phyloP scores from a whole-genome alignment of 1,284 basidiomycete genomes.

The Schizophyllum commune region DNA sequence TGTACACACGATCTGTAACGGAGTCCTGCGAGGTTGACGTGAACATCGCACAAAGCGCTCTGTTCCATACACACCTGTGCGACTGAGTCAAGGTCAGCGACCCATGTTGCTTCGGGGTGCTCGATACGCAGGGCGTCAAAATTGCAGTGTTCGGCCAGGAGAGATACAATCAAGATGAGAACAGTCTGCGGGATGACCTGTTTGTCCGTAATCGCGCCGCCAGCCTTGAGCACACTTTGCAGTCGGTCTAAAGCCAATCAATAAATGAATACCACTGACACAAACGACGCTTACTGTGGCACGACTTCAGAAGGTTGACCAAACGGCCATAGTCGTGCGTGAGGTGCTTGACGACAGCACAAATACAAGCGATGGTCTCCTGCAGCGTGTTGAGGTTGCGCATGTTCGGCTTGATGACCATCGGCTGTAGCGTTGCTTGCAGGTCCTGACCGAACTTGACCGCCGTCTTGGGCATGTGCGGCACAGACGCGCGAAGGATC shows the following conservation, averaged over 20 bases:
- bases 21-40: conserved; percentile 42
- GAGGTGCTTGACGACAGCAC: conserved; percentile 74
- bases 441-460: conserved; percentile 82
- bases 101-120: conserved; percentile 42
- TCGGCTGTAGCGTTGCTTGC: conserved; percentile 73
- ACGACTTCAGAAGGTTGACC: conserved; percentile 74
- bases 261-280: background rate
- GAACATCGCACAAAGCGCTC: background rate
- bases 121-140: conserved; percentile 72
- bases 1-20: conserved; percentile 78
- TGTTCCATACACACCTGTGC: conserved; percentile 35
- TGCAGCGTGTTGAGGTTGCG: conserved; percentile 59
- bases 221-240: conserved; percentile 39
- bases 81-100: conserved; percentile 51
- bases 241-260: conserved; percentile 40
- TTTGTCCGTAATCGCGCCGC: conserved; percentile 29
- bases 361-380: conserved; percentile 89
- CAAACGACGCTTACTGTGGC: conserved; percentile 52
- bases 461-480: conserved; percentile 82
- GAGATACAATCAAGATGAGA: conserved; percentile 74
- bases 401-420: conserved; percentile 77
- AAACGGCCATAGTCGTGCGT: conserved; percentile 81
- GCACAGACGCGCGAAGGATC: conserved; percentile 81
- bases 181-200: conserved; percentile 36
- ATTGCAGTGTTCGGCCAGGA: conserved; percentile 84